phyloP scores from a whole-genome alignment of 129 eudicot species.

The Mikania micrantha region DNA sequence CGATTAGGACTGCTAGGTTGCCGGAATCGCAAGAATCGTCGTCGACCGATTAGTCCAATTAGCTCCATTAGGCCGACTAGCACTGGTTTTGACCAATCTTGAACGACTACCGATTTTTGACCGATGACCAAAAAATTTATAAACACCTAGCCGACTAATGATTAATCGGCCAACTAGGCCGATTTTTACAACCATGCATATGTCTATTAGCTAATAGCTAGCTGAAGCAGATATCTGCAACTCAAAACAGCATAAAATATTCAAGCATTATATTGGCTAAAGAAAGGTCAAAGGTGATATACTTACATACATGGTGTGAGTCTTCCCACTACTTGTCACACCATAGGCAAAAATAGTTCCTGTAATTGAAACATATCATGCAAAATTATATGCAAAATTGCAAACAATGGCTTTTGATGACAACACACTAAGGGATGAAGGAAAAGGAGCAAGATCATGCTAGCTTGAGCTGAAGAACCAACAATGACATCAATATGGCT shows the following conservation, averaged over 20 bases:
- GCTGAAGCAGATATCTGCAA: constrained; percentile 1
- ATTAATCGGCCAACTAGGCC: too few relatives aligned
- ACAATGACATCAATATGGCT: background rate
- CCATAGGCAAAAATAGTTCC: constrained; percentile 99
- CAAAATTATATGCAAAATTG: constrained; percentile 13
- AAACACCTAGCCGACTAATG: too few relatives aligned
- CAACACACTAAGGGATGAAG: background rate
- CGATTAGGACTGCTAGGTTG: too few relatives aligned
- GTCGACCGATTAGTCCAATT: too few relatives aligned
- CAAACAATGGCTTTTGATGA: background rate
- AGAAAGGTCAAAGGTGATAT: constrained; percentile 3
- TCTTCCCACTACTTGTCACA: constrained; percentile 98
- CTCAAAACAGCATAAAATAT: constrained; percentile 11
- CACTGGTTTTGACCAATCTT: too few relatives aligned
- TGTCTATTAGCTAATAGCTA: too few relatives aligned
- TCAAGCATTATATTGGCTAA: background rate
- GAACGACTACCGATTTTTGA: too few relatives aligned
- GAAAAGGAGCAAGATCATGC: background rate
- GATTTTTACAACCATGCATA: too few relatives aligned
- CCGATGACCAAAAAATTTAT: too few relatives aligned
- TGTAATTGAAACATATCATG: constrained; percentile 27
- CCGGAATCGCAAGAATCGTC: too few relatives aligned
- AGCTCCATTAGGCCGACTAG: too few relatives aligned
- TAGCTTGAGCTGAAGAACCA: background rate
- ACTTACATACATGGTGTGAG: constrained; percentile 97